Conservation (phyloP, 2,329 filamentous ascomycete genomes). For the Ophiostoma angusticollis region DNA sequence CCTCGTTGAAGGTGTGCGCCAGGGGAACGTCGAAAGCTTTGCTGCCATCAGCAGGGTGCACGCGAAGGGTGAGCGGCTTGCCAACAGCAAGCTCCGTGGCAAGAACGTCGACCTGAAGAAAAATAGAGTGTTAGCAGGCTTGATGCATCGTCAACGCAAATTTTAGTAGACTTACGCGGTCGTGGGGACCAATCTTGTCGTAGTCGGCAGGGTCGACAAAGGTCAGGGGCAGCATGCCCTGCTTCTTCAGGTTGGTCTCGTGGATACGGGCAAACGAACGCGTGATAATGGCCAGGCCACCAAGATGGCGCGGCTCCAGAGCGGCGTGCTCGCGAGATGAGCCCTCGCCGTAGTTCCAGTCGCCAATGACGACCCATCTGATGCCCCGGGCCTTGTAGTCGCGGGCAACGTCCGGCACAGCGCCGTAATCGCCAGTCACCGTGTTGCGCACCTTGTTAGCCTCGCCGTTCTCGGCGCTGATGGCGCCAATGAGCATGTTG, state of each 20-base stretch:
- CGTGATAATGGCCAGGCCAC: constrained; percentile 92
- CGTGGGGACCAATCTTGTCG: constrained; percentile 87
- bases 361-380: constrained; percentile 93
- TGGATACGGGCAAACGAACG: constrained; percentile 97
- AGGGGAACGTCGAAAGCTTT: constrained; percentile 74
- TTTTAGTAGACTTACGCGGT: constrained; percentile 62
- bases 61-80: constrained; percentile 80
- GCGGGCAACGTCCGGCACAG: constrained; percentile 85
- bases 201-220: constrained; percentile 93
- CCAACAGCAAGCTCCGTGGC: constrained; percentile 84
- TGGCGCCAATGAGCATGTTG: constrained; percentile 98
- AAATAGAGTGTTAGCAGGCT: constrained; percentile 15
- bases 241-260: constrained; percentile 99
- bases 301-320: constrained; percentile 92
- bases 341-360: constrained; percentile 99
- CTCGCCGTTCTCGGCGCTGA: constrained; percentile 90
- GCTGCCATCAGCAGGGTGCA: constrained; percentile 80
- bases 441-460: constrained; percentile 96
- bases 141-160: too few species aligned
- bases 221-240: constrained; percentile 98
- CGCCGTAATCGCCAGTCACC: constrained; percentile 69
- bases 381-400: constrained; percentile 98
- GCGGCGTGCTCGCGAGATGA: constrained; percentile 96
- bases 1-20: constrained; percentile 93
- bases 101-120: constrained; percentile 60